Conservation (phyloP, 345 rosid species). For the Eucalyptus brandiana region DNA sequence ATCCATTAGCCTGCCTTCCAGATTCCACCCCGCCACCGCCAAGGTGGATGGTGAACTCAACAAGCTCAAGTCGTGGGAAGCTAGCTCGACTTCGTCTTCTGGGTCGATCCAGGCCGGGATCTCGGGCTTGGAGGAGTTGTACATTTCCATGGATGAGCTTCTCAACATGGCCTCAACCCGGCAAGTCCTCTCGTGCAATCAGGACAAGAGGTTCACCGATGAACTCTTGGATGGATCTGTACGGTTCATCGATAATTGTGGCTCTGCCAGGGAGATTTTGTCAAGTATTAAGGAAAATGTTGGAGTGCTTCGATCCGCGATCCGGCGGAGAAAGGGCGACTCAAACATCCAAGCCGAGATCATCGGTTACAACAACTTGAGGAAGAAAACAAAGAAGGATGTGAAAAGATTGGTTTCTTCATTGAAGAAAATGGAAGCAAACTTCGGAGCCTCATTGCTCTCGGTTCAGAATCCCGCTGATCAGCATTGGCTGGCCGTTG, state of each 20-base stretch:
- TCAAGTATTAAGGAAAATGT: conserved; percentile 30
- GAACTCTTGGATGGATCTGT: conserved; percentile 53
- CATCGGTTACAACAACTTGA: conserved; percentile 10
- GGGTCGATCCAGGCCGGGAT: conserved; percentile 23
- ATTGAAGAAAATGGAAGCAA: conserved; percentile 38
- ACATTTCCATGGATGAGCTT: conserved; percentile 27
- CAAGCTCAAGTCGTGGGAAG: conserved; percentile 23
- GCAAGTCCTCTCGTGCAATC: conserved; percentile 17
- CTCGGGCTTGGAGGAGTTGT: conserved; percentile 34
- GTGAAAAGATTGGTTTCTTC: conserved; percentile 17
- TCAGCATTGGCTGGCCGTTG: conserved; percentile 17
- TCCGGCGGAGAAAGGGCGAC: conserved; percentile 46
- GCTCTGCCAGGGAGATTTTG: conserved; percentile 35
- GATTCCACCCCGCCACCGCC: conserved; percentile 48
- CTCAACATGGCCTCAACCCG: conserved; percentile 43
- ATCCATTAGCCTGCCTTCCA: conserved; percentile 64
- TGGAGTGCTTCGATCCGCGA: conserved; percentile 36
- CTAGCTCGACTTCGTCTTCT: conserved; percentile 1
- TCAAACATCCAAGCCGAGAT: conserved; percentile 10
- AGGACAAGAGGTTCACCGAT: conserved; percentile 15
- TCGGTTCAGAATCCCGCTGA: background rate
- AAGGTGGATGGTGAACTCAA: conserved; percentile 29
- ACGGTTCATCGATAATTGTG: conserved; percentile 45
- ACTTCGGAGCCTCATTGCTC: background rate
- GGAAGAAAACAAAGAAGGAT: conserved; percentile 45